Base-by-base conservation (phyloP, 139 green algal genomes). In the Coccomyxa sp. region DNA sequence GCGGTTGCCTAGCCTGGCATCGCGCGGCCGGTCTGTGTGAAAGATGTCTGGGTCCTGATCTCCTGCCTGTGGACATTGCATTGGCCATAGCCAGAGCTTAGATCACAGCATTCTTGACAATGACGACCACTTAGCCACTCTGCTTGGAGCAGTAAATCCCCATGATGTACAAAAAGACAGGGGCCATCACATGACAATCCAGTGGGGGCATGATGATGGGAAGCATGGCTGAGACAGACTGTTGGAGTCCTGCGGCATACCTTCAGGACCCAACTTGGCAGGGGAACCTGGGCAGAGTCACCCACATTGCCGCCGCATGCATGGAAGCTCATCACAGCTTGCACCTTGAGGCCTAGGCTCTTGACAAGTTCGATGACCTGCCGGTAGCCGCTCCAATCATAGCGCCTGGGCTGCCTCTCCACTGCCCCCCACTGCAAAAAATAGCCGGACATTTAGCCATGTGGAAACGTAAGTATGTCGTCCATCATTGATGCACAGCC, bases 321-420 rank as follows among this genome's bases (percentile, higher is more conserved):
- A 86, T 98, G 96, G 86, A 98, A 98, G 76, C 89, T 93, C 83
- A 98, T 90, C 21, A 98, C 96, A 23, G 91, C 96, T 90, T 98
- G 93, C 18, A 98, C 59, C 71, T 93, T 93, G 0, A 98, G 88
- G 27, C 94, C 95, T 18, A 90, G 81, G 12, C 83, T 58, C 16
- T 92, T 91, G n/a, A 96, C 88, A 12, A 95, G 67, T 58, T 93
- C 84, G 78, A 98, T 87, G 66, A 97, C 88, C 82, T 95, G 88
- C 76, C 90, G 84, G 87, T 98, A 98, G 0, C 94, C 93, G 0
- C 59, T 81, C 90, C 92, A 98, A 58, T 93, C 90, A 84, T 98
- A 98, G 51, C 77, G n/a, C 25, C 89, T 71, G 0, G 96, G 96
- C n/a, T 76, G 57, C 9, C 86, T 85, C 88, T 98, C 96, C 13